These are phyloP conservation scores for Teratosphaeriaceae sp. DNA, from an alignment of 2,329 filamentous ascomycete species.

Conservation along the genomic window DNA sequence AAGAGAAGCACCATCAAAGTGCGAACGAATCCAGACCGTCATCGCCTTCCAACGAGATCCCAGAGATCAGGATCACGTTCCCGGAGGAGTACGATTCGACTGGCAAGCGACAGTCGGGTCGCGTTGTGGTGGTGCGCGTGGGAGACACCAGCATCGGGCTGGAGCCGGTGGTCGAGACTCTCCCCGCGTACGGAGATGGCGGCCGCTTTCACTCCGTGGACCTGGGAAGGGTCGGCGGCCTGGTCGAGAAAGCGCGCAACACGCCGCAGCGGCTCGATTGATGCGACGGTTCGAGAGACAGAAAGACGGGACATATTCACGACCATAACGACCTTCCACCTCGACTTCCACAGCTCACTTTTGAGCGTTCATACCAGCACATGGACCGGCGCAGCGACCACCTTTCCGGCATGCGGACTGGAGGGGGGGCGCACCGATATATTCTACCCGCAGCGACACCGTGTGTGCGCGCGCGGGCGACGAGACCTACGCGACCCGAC, in stretches of 20 bases:
- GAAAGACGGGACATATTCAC: not conserved
- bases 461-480: not conserved
- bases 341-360: not conserved
- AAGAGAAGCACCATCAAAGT: slow-evolving; percentile 73
- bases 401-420: no score
- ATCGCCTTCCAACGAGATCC: slow-evolving; percentile 69
- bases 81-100: slow-evolving; percentile 84
- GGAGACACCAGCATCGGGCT: slow-evolving; percentile 84
- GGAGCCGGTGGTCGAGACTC: slow-evolving; percentile 71
- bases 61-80: slow-evolving; percentile 97
- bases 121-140: slow-evolving; percentile 85
- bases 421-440: no score
- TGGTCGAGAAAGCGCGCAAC: slow-evolving; percentile 66
- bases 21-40: slow-evolving; percentile 69
- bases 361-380: not conserved
- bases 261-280: not conserved
- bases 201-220: slow-evolving; percentile 84
- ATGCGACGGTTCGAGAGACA: not conserved
- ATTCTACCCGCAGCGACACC: not conserved
- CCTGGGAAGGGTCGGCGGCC: slow-evolving; percentile 85
- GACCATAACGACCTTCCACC: slow-evolving; percentile 7
- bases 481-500: not conserved
- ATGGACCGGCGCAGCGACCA: no score
- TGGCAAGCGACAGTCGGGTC: slow-evolving; percentile 74
- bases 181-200: slow-evolving; percentile 78